phyloP scores from a whole-genome alignment of 208 protist genomes.

The Porcisia deanei region DNA sequence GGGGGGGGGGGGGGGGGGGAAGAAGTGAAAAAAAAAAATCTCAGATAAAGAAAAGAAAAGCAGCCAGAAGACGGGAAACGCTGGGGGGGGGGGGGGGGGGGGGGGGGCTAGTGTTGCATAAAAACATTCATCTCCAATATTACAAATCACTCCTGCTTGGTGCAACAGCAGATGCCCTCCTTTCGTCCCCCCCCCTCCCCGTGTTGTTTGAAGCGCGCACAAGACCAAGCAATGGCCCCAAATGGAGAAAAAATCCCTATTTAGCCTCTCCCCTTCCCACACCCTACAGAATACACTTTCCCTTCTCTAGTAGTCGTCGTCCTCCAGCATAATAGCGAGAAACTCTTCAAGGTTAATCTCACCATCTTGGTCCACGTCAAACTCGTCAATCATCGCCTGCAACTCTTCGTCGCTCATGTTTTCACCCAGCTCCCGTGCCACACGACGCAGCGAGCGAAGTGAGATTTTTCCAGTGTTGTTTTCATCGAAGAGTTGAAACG shows the following conservation, averaged over 20 bases:
- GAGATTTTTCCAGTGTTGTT: slow-evolving; percentile 95
- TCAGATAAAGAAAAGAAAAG: too few species aligned
- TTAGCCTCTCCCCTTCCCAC: not conserved
- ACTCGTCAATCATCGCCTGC: slow-evolving; percentile 98
- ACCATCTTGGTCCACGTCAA: slow-evolving; percentile 95
- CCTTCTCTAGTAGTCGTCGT: slow-evolving; percentile 82
- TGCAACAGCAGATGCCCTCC: too few species aligned
- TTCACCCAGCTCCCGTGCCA: slow-evolving; percentile 95
- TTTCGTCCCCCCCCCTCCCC: too few species aligned
- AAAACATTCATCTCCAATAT: too few species aligned
- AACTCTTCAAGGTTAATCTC: slow-evolving; percentile 97
- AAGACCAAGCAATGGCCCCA: not conserved
- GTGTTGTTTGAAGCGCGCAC: too few species aligned
- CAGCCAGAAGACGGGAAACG: too few species aligned
- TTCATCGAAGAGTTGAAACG: slow-evolving; percentile 97
- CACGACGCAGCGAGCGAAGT: slow-evolving; percentile 92
- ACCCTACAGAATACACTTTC: not conserved
- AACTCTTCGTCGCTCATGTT: slow-evolving; percentile 97
- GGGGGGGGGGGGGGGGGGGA: too few species aligned
- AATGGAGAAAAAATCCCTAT: not conserved
- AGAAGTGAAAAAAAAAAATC: too few species aligned
- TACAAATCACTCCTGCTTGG: too few species aligned
- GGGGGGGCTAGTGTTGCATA: too few species aligned
- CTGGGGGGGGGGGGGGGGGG: too few species aligned
- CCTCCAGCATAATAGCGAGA: slow-evolving; percentile 95